phyloP scores from a whole-genome alignment of 164 flowering plant species.

The Vitis amurensis region DNA sequence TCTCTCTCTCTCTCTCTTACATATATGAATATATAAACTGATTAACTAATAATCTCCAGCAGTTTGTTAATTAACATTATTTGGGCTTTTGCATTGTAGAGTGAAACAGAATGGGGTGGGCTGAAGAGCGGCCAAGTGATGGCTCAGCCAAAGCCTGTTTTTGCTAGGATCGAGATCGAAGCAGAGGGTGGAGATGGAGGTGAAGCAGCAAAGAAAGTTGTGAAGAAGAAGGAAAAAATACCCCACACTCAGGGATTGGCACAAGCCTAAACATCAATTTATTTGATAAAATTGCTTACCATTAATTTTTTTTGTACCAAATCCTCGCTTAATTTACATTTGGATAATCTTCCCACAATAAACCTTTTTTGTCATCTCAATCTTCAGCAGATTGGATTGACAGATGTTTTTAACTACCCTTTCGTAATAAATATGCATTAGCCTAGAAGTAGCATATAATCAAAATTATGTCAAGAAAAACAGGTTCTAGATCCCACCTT shows the following conservation, averaged over 20 bases:
- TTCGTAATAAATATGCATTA: too few relatives aligned
- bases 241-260: slow-evolving; percentile 39
- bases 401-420: too few relatives aligned
- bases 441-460: too few relatives aligned
- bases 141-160: slow-evolving; percentile 81
- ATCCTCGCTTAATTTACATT: neutral
- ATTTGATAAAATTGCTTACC: too few relatives aligned
- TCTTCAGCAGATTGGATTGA: too few relatives aligned
- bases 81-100: slow-evolving; percentile 34
- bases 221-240: slow-evolving; percentile 33
- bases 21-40: neutral
- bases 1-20: slow-evolving; percentile 30
- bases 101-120: slow-evolving; percentile 91
- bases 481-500: too few relatives aligned
- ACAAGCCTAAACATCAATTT: slow-evolving; percentile 29
- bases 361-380: too few relatives aligned
- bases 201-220: slow-evolving; percentile 35
- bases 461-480: too few relatives aligned
- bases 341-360: too few relatives aligned
- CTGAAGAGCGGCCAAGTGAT: slow-evolving; percentile 81
- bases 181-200: slow-evolving; percentile 34
- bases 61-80: neutral
- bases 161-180: slow-evolving; percentile 72
- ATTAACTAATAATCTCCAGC: too few relatives aligned
- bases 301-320: neutral